phyloP scores from a whole-genome alignment of 2,329 filamentous ascomycete species.

The Amauroascus niger region DNA sequence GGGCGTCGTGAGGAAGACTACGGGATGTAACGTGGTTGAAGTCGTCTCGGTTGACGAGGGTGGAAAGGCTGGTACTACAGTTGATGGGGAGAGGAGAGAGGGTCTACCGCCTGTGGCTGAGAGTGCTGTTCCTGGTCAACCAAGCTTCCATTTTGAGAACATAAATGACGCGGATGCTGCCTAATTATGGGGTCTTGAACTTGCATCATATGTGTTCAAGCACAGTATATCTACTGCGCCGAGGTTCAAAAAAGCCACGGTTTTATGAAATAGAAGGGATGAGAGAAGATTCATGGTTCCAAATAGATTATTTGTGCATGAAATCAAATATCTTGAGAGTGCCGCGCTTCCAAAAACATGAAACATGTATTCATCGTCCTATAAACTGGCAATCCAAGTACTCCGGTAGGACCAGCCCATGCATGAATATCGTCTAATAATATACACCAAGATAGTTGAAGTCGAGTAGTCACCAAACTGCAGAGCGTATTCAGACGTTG shows the following conservation, averaged over 20 bases:
- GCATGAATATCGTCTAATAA: constrained; percentile 5
- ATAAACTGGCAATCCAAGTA: neutral
- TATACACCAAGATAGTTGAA: neutral
- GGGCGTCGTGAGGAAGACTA: constrained; percentile 64
- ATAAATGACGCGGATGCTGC: constrained; percentile 33
- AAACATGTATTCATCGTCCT: no score
- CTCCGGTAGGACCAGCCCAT: neutral
- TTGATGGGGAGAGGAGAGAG: constrained; percentile 39
- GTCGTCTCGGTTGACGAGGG: constrained; percentile 59
- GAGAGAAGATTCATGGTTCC: neutral
- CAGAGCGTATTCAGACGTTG: neutral
- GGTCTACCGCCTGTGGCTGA: constrained; percentile 54
- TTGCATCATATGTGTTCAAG: neutral
- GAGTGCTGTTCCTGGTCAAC: constrained; percentile 68
- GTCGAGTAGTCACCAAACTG: neutral
- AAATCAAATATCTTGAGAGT: neutral
- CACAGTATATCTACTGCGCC: neutral
- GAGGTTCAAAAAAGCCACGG: neutral
- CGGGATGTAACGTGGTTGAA: constrained; percentile 60
- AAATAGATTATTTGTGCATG: neutral
- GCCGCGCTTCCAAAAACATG: no score
- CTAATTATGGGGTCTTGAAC: neutral
- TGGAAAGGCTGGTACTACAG: constrained; percentile 40
- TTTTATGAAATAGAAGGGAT: neutral
- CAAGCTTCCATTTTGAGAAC: constrained; percentile 79